These are phyloP conservation scores for Simmondsia chinensis DNA, from an alignment of 148 eudicot species.

Conservation along the genomic window DNA sequence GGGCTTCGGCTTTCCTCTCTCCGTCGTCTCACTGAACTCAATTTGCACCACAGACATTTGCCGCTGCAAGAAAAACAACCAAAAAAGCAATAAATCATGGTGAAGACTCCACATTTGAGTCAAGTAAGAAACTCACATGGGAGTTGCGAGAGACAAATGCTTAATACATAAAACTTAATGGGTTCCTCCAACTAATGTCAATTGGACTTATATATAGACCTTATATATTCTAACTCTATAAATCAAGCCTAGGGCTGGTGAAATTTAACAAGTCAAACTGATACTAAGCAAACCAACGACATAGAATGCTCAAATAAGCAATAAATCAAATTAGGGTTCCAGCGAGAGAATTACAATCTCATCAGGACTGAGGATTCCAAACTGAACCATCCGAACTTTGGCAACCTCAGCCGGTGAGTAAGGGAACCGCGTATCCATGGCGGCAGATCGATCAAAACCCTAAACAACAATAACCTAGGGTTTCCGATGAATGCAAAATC, in stretches of 20 bases:
- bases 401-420: slow-evolving; percentile 93
- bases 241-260: no score
- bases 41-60: slow-evolving; percentile 99
- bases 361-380: slow-evolving; percentile 94
- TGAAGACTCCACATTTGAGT: no score
- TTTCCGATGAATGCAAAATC: no score
- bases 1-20: slow-evolving; percentile 87
- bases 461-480: no score
- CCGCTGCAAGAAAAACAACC: slow-evolving; percentile 42
- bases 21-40: slow-evolving; percentile 91
- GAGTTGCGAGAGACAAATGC: no score
- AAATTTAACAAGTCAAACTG: neutral
- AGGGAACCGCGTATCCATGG: slow-evolving; percentile 82
- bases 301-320: neutral
- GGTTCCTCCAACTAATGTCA: no score
- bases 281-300: neutral
- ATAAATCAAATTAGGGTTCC: slow-evolving; percentile 8
- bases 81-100: no score
- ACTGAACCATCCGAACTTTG: slow-evolving; percentile 84
- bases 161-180: no score
- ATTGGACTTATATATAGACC: no score
- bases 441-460: no score
- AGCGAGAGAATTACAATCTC: slow-evolving; percentile 58
- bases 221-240: no score
- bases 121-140: no score